Evolutionary conservation across 495 filamentous ascomycete genomes (phyloP), one percentile per base, ranked within the genome.

Genomic region (Penicillium alfredii): DNA sequence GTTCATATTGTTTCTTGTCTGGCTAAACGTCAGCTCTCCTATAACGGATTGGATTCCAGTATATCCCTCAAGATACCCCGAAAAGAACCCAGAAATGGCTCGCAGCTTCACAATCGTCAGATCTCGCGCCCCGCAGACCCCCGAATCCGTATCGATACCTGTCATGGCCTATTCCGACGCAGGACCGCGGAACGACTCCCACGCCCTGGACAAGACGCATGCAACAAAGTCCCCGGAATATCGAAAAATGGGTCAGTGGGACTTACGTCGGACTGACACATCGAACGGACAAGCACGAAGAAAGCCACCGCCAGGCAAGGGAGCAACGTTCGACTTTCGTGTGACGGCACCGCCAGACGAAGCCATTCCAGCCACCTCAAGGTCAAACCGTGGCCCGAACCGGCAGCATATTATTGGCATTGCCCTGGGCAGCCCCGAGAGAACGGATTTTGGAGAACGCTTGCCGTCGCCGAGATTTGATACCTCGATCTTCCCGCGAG

Each of bases 341-440:
- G 40, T 69, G n/a, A 55, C 49, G 0, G 39, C 48, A 10, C 62
- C 60, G 0, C 58, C 60, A 12, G 33, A 54, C 17, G 55, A 63
- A 36, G 51, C 36, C 8, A 22, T 56, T 4, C 47, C 36, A 12
- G 38, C 47, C 0, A 45, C 30, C 1, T 25, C 45, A 4, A 26
- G 23, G n/a, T 27, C 38, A 4, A 31, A 44, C 12, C 29, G 40
- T 14, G 45, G 40, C 16, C 42, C 45, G 7, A 49, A 65, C 14
- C 60, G 49, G 14, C 25, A 35, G 17, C 54, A 56, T 28, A 53
- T 59, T 40, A 76, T 78, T 35, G 73, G 74, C 1, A 65, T 77
- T 33, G 74, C 73, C 0, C 44, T 78, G 22, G 74, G 73, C 14
- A 77, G 72, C 40, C 74, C 74, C 2, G 61, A 61, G n/a, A 48